These are phyloP conservation scores for Trichosanthes truncata DNA, from an alignment of 306 rosid species.

Conservation along the genomic window DNA sequence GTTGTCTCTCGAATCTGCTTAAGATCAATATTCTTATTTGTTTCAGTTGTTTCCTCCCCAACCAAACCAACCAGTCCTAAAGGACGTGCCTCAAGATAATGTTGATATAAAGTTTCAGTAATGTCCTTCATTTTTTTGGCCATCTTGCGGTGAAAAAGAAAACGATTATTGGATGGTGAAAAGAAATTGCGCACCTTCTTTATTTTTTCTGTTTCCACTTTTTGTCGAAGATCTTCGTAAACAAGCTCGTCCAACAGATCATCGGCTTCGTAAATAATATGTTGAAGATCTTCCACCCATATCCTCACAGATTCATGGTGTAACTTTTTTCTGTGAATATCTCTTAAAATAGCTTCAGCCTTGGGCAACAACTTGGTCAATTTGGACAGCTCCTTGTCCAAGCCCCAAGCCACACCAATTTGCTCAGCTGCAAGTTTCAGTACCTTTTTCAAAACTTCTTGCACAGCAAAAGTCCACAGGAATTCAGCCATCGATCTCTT, in stretches of 20 bases:
- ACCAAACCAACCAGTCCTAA: not conserved
- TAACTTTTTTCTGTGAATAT: not conserved
- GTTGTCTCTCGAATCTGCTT: not conserved
- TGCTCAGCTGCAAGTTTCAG: not conserved
- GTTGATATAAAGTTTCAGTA: not conserved
- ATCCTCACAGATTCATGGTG: not conserved
- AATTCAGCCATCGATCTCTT: not conserved
- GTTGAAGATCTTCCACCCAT: slow-evolving; percentile 5
- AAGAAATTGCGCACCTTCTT: not conserved
- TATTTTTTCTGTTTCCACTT: not conserved
- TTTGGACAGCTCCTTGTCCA: not conserved
- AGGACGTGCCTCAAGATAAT: not conserved
- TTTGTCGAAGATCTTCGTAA: not conserved
- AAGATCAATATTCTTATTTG: not conserved
- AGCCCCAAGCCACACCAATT: not conserved
- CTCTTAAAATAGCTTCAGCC: not conserved
- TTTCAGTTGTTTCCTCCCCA: not conserved
- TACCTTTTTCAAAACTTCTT: not conserved
- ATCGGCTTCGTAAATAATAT: not conserved
- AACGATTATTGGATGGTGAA: not conserved
- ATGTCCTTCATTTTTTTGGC: not conserved
- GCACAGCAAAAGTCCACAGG: not conserved
- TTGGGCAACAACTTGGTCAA: not conserved
- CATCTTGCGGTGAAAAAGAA: not conserved
- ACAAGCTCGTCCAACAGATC: not conserved